Percentiles rank a stretch among this genome's conserved stretches.
These are phyloP conservation scores for Diplosphaera chodatii DNA, from an alignment of 139 green algal species.

Conservation along the genomic window DNA sequence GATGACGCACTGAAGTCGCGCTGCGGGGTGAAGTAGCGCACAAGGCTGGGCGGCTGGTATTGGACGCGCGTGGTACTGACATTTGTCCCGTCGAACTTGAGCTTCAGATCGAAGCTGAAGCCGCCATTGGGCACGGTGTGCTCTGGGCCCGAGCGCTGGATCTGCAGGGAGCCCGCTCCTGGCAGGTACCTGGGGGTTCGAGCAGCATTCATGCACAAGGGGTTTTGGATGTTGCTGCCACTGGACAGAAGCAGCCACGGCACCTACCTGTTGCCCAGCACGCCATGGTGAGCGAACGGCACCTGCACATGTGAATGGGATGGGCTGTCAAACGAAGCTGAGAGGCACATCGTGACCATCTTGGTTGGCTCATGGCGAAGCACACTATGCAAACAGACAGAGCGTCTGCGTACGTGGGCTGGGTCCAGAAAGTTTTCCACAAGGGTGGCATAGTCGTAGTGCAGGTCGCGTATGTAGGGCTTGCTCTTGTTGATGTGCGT, in stretches of 20 bases:
- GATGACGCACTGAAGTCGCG: neutral
- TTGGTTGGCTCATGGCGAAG: no score
- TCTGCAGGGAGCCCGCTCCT: neutral
- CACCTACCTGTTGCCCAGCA: constrained; percentile 22
- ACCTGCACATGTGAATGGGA: no score
- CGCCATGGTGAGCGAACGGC: constrained; percentile 56
- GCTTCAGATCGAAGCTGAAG: neutral
- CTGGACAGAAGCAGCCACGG: no score
- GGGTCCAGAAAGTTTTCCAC: constrained; percentile 69
- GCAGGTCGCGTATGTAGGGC: constrained; percentile 27
- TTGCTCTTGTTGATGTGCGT: neutral
- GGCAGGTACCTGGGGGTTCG: neutral
- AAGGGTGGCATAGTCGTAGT: constrained; percentile 33
- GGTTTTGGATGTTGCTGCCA: no score
- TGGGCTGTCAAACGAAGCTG: no score
- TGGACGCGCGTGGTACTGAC: neutral
- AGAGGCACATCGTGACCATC: no score
- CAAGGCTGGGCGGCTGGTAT: neutral
- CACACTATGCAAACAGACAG: no score
- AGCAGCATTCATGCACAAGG: no score
- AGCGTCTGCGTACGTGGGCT: no score
- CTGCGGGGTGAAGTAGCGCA: neutral
- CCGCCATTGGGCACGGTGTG: neutral
- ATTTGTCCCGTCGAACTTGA: neutral
- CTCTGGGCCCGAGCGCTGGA: neutral